These are phyloP conservation scores for Boletus rufocinnamomeus DNA, from an alignment of 768 basidiomycete species.

Conservation along the genomic window DNA sequence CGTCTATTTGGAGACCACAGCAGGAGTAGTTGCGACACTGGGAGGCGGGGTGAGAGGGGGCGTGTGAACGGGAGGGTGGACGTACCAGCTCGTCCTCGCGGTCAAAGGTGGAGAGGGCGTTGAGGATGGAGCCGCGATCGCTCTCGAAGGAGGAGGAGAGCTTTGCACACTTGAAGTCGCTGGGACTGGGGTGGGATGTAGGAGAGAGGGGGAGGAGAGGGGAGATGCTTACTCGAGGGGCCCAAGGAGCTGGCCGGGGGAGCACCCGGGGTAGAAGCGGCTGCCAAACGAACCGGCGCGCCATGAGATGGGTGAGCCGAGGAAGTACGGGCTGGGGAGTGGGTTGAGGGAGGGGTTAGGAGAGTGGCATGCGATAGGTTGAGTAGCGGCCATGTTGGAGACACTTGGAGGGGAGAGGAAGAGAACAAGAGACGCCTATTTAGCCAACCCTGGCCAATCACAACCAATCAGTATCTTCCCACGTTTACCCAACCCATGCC, in stretches of 20 bases:
- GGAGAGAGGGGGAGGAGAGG: background rate
- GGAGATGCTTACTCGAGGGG: constrained; percentile 60
- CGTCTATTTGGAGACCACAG: constrained; percentile 76
- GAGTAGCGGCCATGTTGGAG: constrained; percentile 42
- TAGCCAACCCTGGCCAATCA: constrained; percentile 29
- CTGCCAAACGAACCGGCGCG: constrained; percentile 65
- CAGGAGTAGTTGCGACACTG: constrained; percentile 89
- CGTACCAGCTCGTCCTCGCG: constrained; percentile 73
- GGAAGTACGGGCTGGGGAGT: constrained; percentile 64
- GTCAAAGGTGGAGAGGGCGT: constrained; percentile 66
- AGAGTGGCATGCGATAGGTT: constrained; percentile 46
- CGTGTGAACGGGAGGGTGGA: constrained; percentile 5
- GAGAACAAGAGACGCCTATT: constrained; percentile 27
- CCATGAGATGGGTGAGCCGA: constrained; percentile 76
- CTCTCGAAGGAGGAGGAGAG: constrained; percentile 58
- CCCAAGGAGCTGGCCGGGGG: constrained; percentile 59
- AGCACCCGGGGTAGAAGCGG: constrained; percentile 62
- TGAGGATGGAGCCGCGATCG: constrained; percentile 60
- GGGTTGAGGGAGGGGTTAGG: background rate
- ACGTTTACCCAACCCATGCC: constrained; percentile 28
- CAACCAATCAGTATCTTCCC: constrained; percentile 21
- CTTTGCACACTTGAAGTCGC: constrained; percentile 49
- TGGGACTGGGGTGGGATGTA: constrained; percentile 34
- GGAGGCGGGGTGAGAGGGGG: background rate
- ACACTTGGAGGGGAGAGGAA: background rate